Conservation (phyloP, 2,329 filamentous ascomycete genomes). For the Botrytis paeoniae region DNA sequence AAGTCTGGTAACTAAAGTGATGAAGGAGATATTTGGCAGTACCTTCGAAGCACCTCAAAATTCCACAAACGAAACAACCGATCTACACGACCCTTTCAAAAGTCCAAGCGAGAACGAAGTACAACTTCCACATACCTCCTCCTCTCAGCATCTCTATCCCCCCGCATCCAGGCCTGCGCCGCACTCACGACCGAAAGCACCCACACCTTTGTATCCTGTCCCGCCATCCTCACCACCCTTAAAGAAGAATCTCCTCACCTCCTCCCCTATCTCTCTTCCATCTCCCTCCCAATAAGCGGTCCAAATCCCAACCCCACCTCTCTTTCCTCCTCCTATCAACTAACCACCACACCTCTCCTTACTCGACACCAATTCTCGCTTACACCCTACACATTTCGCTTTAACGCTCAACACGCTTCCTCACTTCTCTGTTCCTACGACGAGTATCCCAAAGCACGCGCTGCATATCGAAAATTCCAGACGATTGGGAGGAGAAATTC, state of each 20-base stretch:
- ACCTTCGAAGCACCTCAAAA: not conserved
- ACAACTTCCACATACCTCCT: too few relatives aligned
- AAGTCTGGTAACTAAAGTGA: too few relatives aligned
- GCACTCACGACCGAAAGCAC: too few relatives aligned
- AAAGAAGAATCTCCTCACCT: rapidly evolving
- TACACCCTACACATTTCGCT: not conserved
- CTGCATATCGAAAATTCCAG: not conserved
- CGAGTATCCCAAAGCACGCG: not conserved
- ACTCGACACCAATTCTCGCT: too few relatives aligned
- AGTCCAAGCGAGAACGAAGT: not conserved
- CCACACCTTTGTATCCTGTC: not conserved
- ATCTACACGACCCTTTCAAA: not conserved
- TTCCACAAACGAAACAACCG: not conserved
- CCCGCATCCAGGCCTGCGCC: too few relatives aligned
- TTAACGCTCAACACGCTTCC: not conserved
- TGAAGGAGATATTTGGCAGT: too few relatives aligned
- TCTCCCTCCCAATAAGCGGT: too few relatives aligned
- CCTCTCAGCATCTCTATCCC: too few relatives aligned
- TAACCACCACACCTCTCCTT: too few relatives aligned
- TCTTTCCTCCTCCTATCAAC: too few relatives aligned
- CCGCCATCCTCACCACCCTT: not conserved
- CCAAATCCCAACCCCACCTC: too few relatives aligned
- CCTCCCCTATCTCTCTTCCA: not conserved
- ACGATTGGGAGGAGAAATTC: rapidly evolving
- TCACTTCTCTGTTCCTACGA: not conserved